phyloP scores from a whole-genome alignment of 2,329 filamentous ascomycete genomes.

The Fusarium siculi region DNA sequence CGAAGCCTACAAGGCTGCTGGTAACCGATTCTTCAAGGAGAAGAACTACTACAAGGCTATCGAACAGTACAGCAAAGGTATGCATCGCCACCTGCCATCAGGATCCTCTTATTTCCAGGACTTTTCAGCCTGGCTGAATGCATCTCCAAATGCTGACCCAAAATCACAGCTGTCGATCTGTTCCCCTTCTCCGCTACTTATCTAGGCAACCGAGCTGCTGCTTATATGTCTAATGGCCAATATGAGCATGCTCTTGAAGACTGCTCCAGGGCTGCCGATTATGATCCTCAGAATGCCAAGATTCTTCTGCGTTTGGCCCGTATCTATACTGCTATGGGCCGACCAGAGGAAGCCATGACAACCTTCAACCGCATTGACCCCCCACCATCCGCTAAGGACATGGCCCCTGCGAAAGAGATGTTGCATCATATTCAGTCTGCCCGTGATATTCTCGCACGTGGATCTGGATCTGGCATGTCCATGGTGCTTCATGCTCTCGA shows the following conservation, averaged over 20 bases:
- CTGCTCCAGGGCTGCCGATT: slow-evolving; percentile 81
- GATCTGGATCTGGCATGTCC: slow-evolving; percentile 82
- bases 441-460: slow-evolving; percentile 77
- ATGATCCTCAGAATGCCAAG: slow-evolving; percentile 89
- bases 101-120: background rate
- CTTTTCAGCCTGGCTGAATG: background rate
- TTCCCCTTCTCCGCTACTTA: slow-evolving; percentile 89
- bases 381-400: slow-evolving; percentile 85
- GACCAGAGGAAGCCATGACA: slow-evolving; percentile 85
- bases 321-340: slow-evolving; percentile 87
- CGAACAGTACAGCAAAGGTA: slow-evolving; percentile 95
- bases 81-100: slow-evolving; percentile 28
- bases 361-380: slow-evolving; percentile 85
- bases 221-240: slow-evolving; percentile 87
- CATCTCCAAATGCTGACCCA: slow-evolving; percentile 33
- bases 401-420: slow-evolving; percentile 85
- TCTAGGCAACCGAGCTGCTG: slow-evolving; percentile 93
- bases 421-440: slow-evolving; percentile 82
- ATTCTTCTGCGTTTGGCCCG: slow-evolving; percentile 88
- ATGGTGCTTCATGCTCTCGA: slow-evolving; percentile 94
- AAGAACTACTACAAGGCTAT: slow-evolving; percentile 90
- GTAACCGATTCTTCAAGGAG: slow-evolving; percentile 97
- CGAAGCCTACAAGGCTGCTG: slow-evolving; percentile 89
- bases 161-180: slow-evolving; percentile 79
- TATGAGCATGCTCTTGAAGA: slow-evolving; percentile 87